Conservation (phyloP, 805 yeast species). For the Scheffersomyces amazonensis region DNA sequence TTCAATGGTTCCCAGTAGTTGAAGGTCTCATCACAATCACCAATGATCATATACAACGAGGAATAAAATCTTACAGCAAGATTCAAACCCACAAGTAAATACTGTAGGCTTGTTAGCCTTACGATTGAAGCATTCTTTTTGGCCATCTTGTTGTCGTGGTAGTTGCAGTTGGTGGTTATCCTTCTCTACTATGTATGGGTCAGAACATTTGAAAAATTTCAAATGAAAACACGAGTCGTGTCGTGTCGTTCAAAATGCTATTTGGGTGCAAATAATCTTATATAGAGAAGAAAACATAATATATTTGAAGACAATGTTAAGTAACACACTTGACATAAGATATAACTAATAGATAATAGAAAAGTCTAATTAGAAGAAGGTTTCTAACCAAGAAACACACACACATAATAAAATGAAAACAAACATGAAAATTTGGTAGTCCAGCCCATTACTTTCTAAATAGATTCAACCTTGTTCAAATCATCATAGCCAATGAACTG, state of each 20-base stretch:
- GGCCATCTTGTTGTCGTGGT: neutral
- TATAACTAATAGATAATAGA: too few species aligned
- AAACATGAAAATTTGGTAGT: too few species aligned
- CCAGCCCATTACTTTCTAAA: neutral
- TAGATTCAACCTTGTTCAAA: neutral
- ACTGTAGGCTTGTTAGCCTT: slow-evolving; percentile 4
- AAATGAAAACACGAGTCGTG: too few species aligned
- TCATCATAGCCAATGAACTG: neutral
- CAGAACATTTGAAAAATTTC: too few species aligned
- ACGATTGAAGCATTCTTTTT: neutral
- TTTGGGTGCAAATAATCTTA: neutral
- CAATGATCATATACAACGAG: slow-evolving; percentile 61
- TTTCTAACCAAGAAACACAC: too few species aligned
- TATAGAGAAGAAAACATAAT: neutral
- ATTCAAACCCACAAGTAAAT: slow-evolving; percentile 7
- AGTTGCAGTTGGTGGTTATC: neutral
- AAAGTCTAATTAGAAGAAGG: too few species aligned
- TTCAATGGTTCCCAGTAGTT: slow-evolving; percentile 96
- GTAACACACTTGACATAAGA: too few species aligned
- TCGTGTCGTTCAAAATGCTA: too few species aligned
- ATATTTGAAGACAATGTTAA: too few species aligned
- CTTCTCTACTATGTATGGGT: too few species aligned
- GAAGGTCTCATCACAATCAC: slow-evolving; percentile 91
- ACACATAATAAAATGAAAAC: too few species aligned
- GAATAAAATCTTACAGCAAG: slow-evolving; percentile 25